Percentiles rank a stretch among this genome's conserved stretches.
Evolutionary conservation across 495 filamentous ascomycete species (phyloP).

Genomic region (Aspergillus homomorphus): DNA sequence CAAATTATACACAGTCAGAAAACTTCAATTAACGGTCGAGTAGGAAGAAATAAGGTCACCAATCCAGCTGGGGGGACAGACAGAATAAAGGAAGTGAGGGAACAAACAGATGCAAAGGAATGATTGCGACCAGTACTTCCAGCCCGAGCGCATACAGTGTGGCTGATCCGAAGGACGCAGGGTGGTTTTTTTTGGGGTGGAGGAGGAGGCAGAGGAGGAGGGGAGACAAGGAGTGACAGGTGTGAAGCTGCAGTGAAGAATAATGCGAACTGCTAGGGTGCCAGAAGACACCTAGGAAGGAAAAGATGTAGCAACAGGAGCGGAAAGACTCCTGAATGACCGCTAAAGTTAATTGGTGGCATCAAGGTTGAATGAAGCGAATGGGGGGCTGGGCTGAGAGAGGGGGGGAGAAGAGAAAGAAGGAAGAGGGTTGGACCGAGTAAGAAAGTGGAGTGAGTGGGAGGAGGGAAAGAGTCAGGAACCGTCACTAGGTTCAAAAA

Average conservation of each 20-base stretch:
- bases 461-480: background rate
- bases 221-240: slow-evolving; percentile 2
- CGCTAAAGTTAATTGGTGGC: slow-evolving; percentile 23
- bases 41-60: background rate
- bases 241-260: background rate
- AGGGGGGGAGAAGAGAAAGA: slow-evolving; percentile 9
- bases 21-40: background rate
- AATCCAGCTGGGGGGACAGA: background rate
- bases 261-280: background rate
- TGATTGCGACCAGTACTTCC: background rate
- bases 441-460: background rate
- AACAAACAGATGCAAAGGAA: background rate
- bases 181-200: background rate
- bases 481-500: background rate
- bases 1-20: background rate
- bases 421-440: background rate
- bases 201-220: background rate
- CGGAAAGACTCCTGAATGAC: slow-evolving; percentile 19
- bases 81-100: background rate
- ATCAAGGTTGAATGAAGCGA: slow-evolving; percentile 18
- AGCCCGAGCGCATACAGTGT: background rate
- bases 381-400: slow-evolving; percentile 12
- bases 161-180: background rate
- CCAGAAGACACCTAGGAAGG: slow-evolving; percentile 5
- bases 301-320: slow-evolving; percentile 1